A percentile compares a stretch with the other conserved stretches of the same genome.
phyloP scores from a whole-genome alignment of 805 yeast species.

The Pichia deserticola region DNA sequence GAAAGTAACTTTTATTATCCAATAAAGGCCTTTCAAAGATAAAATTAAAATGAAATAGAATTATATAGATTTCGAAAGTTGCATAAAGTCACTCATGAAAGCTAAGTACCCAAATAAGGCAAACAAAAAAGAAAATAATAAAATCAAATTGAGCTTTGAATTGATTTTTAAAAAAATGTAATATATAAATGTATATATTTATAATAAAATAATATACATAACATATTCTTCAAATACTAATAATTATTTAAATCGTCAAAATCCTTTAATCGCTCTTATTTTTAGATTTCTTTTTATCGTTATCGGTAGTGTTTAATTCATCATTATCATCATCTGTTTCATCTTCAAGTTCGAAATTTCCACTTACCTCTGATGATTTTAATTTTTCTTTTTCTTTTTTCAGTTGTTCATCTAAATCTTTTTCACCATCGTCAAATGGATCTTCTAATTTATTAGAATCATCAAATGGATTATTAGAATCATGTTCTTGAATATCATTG shows the following conservation, averaged over 20 bases:
- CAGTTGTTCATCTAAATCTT: constrained; percentile 26
- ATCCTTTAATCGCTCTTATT: background rate
- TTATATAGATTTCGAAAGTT: too few species aligned
- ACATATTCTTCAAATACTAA: too few species aligned
- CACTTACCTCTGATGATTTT: constrained; percentile 13
- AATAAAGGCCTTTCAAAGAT: too few species aligned
- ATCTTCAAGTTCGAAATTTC: constrained; percentile 25
- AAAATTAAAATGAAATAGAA: too few species aligned
- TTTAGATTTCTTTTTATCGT: background rate
- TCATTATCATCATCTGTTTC: constrained; percentile 21
- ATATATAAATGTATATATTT: too few species aligned
- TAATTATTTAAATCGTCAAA: background rate
- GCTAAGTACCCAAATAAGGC: too few species aligned
- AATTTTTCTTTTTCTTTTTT: constrained; percentile 23
- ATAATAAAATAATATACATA: background rate
- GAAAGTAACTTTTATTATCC: too few species aligned
- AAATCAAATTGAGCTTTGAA: too few species aligned
- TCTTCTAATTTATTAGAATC: constrained; percentile 17
- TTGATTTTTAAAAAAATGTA: too few species aligned
- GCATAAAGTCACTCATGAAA: too few species aligned
- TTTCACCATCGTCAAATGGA: constrained; percentile 12
- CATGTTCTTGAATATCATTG: background rate
- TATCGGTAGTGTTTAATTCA: background rate
- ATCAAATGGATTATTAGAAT: constrained; percentile 24
- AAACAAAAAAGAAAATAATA: too few species aligned